Evolutionary conservation across 306 rosid species (phyloP).

Genomic region (Chamaecrista fasciculata): DNA sequence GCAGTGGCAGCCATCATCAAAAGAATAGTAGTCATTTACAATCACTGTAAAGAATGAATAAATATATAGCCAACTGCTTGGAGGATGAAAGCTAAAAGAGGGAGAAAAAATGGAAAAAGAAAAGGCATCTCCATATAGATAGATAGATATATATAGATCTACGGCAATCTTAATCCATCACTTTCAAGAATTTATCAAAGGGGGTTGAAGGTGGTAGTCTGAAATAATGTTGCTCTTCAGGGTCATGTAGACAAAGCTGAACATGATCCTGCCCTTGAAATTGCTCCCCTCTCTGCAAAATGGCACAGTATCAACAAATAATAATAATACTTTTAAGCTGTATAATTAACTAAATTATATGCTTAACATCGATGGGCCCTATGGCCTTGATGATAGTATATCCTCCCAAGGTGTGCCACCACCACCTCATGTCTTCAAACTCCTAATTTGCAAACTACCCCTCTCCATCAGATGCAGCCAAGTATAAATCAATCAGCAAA

Average conservation of each 20-base stretch:
- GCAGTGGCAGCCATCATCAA: slow-evolving; percentile 19
- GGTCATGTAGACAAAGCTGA: slow-evolving; percentile 46
- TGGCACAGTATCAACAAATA: slow-evolving; percentile 12
- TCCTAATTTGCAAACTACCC: background rate
- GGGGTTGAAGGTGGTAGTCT: slow-evolving; percentile 88
- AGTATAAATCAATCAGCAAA: slow-evolving; percentile 9
- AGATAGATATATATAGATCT: slow-evolving; percentile 17
- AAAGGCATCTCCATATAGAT: slow-evolving; percentile 6
- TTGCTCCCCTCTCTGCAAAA: slow-evolving; percentile 51
- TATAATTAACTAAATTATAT: background rate
- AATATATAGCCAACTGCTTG: slow-evolving; percentile 30
- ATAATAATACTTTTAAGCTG: slow-evolving; percentile 1
- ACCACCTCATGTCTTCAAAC: background rate
- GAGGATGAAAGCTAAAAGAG: slow-evolving; percentile 16
- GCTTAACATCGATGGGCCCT: background rate
- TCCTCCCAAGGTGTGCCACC: background rate
- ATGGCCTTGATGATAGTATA: background rate
- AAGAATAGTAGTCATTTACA: slow-evolving; percentile 22
- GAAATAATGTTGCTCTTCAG: slow-evolving; percentile 49
- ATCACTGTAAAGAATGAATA: slow-evolving; percentile 35
- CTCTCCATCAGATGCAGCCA: background rate
- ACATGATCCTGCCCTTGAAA: slow-evolving; percentile 44
- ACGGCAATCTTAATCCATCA: slow-evolving; percentile 28
- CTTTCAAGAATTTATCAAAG: slow-evolving; percentile 86
- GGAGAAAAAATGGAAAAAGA: background rate